phyloP scores from a whole-genome alignment of 768 basidiomycete species.

The Agrocybe praecox region DNA sequence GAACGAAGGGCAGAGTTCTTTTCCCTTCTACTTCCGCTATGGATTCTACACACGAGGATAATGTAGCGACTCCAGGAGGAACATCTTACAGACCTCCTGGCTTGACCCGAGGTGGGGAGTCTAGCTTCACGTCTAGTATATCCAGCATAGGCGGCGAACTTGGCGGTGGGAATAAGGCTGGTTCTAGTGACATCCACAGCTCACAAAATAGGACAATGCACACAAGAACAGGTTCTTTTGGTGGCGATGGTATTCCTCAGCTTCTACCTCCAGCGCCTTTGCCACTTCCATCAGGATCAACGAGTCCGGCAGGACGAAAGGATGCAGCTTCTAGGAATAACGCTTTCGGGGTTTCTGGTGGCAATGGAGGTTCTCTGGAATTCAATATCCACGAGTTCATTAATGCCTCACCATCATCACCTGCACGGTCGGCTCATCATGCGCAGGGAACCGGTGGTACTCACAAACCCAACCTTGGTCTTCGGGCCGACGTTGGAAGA shows the following conservation, averaged over 20 bases:
- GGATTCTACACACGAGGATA: conserved; percentile 23
- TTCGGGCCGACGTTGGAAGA: conserved; percentile 65
- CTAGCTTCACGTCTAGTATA: conserved; percentile 46
- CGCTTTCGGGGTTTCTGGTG: conserved; percentile 22
- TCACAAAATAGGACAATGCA: conserved; percentile 3
- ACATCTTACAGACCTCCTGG: conserved; percentile 19
- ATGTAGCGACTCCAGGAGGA: conserved; percentile 19
- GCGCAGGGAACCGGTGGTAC: conserved; percentile 17
- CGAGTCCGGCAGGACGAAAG: conserved; percentile 22
- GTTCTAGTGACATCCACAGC: conserved; percentile 2
- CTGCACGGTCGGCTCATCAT: conserved; percentile 35
- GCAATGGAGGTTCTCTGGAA: conserved; percentile 31
- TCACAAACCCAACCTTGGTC: conserved; percentile 46
- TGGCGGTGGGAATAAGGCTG: conserved; percentile 16
- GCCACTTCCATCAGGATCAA: conserved; percentile 21
- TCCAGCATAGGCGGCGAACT: conserved; percentile 40
- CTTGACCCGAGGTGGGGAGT: conserved; percentile 35
- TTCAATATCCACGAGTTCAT: conserved; percentile 77
- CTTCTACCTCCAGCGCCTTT: conserved; percentile 27
- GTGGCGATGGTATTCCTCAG: conserved; percentile 8
- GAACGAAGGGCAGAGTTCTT: conserved; percentile 69
- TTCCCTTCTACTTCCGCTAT: conserved; percentile 49
- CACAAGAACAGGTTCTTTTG: conserved; percentile 2
- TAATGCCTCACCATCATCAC: conserved; percentile 72
- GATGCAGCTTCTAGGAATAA: conserved; percentile 32